phyloP scores from a whole-genome alignment of 2,329 filamentous ascomycete species.

The Pochonia chlamydosporia region DNA sequence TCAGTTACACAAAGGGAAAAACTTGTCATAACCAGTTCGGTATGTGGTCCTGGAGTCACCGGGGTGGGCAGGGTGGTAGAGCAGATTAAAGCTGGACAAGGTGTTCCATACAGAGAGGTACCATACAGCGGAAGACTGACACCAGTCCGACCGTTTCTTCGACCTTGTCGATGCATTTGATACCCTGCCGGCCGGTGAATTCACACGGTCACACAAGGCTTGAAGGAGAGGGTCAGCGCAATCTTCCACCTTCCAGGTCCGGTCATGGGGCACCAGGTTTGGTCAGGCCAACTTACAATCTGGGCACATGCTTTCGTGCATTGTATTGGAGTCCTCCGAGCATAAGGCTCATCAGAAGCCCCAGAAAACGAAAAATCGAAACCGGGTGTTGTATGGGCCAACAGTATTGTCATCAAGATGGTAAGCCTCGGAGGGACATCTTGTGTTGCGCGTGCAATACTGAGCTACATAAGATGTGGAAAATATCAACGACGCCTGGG shows the following conservation, averaged over 20 bases:
- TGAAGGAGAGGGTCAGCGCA: constrained; percentile 4
- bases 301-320: not conserved
- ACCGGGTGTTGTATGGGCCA: not conserved
- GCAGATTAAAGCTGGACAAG: constrained; percentile 3
- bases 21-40: not conserved
- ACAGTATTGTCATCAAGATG: too few species aligned
- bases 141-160: not conserved
- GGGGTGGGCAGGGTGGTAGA: not conserved
- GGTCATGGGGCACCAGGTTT: not conserved
- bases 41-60: not conserved
- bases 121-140: not conserved
- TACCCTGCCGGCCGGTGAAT: constrained; percentile 8
- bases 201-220: constrained; percentile 6
- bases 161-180: not conserved
- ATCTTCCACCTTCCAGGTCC: constrained; percentile 3
- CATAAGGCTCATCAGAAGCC: not conserved
- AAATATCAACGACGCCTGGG: not conserved
- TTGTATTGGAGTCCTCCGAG: not conserved
- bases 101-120: not conserved
- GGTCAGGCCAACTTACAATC: not conserved
- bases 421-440: too few species aligned
- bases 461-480: not conserved
- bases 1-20: not conserved
- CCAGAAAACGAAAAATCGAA: not conserved
- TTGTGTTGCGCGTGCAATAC: too few species aligned